Evolutionary conservation across 2,329 filamentous ascomycete genomes (phyloP).

Genomic region (Amphichorda felina): DNA sequence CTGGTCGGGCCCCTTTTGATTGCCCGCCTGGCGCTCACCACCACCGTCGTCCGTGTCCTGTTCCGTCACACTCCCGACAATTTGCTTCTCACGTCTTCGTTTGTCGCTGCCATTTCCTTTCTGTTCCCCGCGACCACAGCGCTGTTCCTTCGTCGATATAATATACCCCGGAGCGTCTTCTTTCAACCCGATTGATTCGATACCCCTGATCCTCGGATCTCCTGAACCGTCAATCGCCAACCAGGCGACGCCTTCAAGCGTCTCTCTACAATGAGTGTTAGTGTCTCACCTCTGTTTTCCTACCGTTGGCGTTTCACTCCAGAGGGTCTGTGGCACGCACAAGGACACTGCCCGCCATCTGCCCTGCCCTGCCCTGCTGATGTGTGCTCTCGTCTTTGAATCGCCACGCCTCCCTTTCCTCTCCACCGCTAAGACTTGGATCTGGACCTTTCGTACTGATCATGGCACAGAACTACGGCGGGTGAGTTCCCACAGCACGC

Average conservation of each 20-base stretch:
- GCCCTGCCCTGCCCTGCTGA: no score
- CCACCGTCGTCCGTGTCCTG: no score
- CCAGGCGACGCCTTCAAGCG: neutral
- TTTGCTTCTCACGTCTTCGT: neutral
- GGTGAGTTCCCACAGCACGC: conserved; percentile 3
- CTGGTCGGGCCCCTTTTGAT: no score
- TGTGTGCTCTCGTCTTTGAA: no score
- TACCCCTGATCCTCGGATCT: no score
- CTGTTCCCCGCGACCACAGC: neutral
- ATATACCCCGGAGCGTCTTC: neutral
- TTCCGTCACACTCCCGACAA: neutral
- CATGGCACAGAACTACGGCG: conserved; percentile 6
- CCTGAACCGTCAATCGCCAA: neutral
- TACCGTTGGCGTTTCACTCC: conserved; percentile 5
- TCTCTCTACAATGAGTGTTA: conserved; percentile 32
- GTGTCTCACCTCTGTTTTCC: conserved; percentile 19
- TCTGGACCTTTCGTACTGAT: neutral
- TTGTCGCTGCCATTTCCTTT: neutral
- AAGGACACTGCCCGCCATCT: no score
- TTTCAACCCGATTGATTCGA: neutral
- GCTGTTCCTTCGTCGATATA: no score
- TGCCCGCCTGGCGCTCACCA: no score
- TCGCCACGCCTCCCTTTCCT: no score
- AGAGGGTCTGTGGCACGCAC: no score
- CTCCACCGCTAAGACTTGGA: neutral